Base-by-base conservation (phyloP, 768 basidiomycete species). In the Boletus rex-veris region DNA sequence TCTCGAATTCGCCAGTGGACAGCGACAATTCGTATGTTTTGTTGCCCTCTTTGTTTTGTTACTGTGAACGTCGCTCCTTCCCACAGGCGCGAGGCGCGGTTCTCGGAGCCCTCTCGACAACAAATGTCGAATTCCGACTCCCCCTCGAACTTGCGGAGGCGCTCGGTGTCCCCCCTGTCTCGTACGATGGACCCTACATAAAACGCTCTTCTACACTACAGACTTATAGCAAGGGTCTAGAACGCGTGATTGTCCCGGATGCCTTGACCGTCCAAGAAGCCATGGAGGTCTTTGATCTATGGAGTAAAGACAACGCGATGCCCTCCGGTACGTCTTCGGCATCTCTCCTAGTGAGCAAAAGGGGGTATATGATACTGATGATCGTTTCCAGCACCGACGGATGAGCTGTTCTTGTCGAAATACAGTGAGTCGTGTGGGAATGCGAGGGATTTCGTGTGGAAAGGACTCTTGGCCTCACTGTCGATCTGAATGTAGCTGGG, bases 361-460 rank as follows among this genome's bases (percentile, higher is more conserved):
- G 2, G 33, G 3, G 12, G 19, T 41, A 41, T 26, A 28, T 38
- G 37, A 36, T 38, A 7, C n/a, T 40, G 39, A 57, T 11, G 4
- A 28, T 28, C 19, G 24, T 21, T 36, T 36, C 14, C 57, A 79
- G 77, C 49, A 14, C 64, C 71, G 3, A 77, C 73, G 12, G 92
- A 96, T 62, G 86, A 89, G 66, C 58, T 83, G 14, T 93, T 94
- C 73, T 70, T 94, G 64, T 73, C 83, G 10, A 91, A 90, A 67
- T 92, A 88, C 58, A 80, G 82, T 2, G 87, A 91, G 62, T 80
- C 86, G 7, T 79, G 78, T 50, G 92, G 92, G 40, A 93, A 93
- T 68, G 77, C 91, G 12, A 76, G 86, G 55, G 84, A 87, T 53
- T 91, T 95, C 60, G 86, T 90, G 38, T 82, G 81, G 79, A 81